These are phyloP conservation scores for Cordyceps cicadae DNA, from an alignment of 2,329 filamentous ascomycete species.

Conservation along the genomic window DNA sequence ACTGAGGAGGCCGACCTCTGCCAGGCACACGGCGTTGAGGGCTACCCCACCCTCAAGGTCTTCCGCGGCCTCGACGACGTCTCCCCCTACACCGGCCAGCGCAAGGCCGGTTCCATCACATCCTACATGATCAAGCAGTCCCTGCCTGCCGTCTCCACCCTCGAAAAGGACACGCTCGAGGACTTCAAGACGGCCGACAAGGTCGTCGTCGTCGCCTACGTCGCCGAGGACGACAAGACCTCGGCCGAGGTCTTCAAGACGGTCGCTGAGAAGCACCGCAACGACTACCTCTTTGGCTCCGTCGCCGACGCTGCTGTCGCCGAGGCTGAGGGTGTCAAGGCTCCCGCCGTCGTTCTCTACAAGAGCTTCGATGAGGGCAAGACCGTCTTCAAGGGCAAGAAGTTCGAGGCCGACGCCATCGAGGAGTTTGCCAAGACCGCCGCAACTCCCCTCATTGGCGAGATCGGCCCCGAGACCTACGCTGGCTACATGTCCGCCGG, in stretches of 20 bases:
- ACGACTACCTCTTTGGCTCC: conserved; percentile 87
- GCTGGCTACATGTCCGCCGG: conserved; percentile 87
- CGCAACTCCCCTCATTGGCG: conserved; percentile 83
- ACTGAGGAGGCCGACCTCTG: conserved; percentile 91
- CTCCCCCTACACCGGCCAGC: conserved; percentile 75
- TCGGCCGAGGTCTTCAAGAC: conserved; percentile 77
- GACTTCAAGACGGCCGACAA: conserved; percentile 98
- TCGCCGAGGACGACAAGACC: conserved; percentile 70
- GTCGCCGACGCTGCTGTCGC: conserved; percentile 76
- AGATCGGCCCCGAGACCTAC: conserved; percentile 96
- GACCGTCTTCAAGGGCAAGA: conserved; percentile 63
- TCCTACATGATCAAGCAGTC: conserved; percentile 98
- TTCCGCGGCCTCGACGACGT: conserved; percentile 85
- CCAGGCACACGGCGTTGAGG: conserved; percentile 83
- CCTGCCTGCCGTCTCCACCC: conserved; percentile 77
- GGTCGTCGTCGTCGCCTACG: conserved; percentile 86
- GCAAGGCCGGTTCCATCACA: conserved; percentile 71
- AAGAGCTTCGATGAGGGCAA: conserved; percentile 98
- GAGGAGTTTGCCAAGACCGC: conserved; percentile 75
- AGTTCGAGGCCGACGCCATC: conserved; percentile 75
- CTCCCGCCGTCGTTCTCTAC: conserved; percentile 86
- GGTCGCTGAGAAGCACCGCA: conserved; percentile 68
- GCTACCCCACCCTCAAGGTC: conserved; percentile 97
- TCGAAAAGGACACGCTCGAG: conserved; percentile 74
- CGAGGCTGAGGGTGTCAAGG: conserved; percentile 80